phyloP scores from a whole-genome alignment of 225 moss, liverwort and hornwort genomes.

The Rhytidiadelphus loreus region DNA sequence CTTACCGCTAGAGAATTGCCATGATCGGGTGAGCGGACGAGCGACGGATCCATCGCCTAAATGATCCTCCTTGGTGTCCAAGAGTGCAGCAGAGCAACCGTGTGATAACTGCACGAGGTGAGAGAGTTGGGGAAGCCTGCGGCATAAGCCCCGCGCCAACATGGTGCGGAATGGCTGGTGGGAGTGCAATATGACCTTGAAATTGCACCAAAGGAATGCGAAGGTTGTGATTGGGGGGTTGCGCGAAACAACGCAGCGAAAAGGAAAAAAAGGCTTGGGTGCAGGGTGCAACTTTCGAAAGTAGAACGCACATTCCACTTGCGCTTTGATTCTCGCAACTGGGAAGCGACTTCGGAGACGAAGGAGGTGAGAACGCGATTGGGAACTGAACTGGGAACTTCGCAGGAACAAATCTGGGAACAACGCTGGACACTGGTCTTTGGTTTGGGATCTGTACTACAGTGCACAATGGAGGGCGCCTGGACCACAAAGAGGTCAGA shows the following conservation, averaged over 20 bases:
- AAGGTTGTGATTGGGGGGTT: not conserved
- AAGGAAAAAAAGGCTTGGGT: not conserved
- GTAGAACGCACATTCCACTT: not conserved
- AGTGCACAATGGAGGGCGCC: no score
- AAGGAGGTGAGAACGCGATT: not conserved
- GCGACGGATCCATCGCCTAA: not conserved
- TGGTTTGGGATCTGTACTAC: no score
- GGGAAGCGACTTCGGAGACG: not conserved
- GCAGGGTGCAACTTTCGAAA: not conserved
- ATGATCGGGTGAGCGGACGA: slow-evolving; percentile 7
- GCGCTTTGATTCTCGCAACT: no score
- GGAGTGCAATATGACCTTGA: not conserved
- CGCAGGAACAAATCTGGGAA: not conserved
- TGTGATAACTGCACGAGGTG: slow-evolving; percentile 14
- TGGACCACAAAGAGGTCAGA: no score
- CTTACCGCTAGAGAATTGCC: slow-evolving; percentile 27
- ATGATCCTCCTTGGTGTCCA: slow-evolving; percentile 9
- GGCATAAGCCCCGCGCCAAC: slow-evolving; percentile 29
- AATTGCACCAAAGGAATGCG: not conserved
- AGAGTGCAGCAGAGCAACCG: not conserved
- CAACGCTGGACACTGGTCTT: not conserved
- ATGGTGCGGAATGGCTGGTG: not conserved
- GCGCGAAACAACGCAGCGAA: no score
- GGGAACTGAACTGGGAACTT: not conserved
- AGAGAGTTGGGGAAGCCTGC: slow-evolving; percentile 21